Evolutionary conservation across 352 stramenopile species (phyloP), one percentile per base, ranked within the genome.

Genomic region (Globisporangium megalacanthum): DNA sequence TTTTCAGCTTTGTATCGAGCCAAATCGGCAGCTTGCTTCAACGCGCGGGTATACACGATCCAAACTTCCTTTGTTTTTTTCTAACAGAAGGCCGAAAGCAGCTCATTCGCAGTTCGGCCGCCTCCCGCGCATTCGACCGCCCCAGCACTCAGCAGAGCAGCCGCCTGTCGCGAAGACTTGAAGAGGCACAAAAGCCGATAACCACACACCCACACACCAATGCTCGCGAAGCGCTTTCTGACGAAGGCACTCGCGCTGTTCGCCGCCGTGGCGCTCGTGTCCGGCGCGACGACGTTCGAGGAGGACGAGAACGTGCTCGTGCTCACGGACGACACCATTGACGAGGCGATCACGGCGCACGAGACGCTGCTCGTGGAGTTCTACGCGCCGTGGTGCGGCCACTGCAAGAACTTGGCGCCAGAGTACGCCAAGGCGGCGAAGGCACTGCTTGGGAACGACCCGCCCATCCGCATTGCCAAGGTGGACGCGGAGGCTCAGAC

Each of bases 361-460:
- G 84, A 96, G 52, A 86, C 83, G 58, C 70, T 97, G 48, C 54
- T 98, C n/a, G 89, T 98, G 20, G 88, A 98, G 70, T 98, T 98
- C 65, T 97, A 97, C 55, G 94, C 94, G 50, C 93, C 93, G 44
- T 98, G 92, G 92, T 98, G 92, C 58, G 94, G 94, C 37, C 94
- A 98, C 75, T 98, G 94, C 79, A 96, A 97, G 76, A 81, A 85
- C 61, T 77, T 98, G 41, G 83, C 85, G 56, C 88, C 88, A 15
- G 83, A 95, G 64, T 97, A 96, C 75, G 78, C 81, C 41, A 83
- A 89, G 70, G 89, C 89, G 4, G 92, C 92, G 39, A 76, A 78
- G 64, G 83, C 75, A 37, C 76, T 97, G 11, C 79, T 84, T 61
- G 74, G 94, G 63, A 56, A 89, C 52, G 81, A 96, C 61, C 71